Evolutionary conservation across 768 basidiomycete species (phyloP).

Genomic region (Kwoniella heveanensis): DNA sequence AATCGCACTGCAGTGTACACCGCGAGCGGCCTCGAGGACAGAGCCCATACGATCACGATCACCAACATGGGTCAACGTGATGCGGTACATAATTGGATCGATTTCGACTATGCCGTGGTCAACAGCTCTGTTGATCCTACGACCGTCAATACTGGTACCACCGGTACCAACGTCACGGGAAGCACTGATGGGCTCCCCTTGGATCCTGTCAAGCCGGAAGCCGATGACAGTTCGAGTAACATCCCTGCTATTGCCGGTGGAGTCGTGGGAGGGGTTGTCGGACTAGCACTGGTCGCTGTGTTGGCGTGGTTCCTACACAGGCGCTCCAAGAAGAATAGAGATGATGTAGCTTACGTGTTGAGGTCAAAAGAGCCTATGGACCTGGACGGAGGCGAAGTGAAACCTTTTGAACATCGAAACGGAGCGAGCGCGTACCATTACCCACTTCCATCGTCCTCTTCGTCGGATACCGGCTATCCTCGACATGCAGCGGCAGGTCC

Average conservation of each 20-base stretch:
- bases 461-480: neutral
- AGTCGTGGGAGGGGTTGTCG: conserved; percentile 41
- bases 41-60: conserved; percentile 20
- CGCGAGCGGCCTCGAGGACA: conserved; percentile 20
- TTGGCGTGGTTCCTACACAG: conserved; percentile 32
- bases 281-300: conserved; percentile 35
- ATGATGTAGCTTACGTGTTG: conserved; percentile 2
- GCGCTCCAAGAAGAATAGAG: conserved; percentile 3
- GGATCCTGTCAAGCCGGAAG: too few relatives aligned
- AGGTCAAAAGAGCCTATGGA: conserved; percentile 15
- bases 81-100: conserved; percentile 2
- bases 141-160: neutral
- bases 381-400: conserved; percentile 28
- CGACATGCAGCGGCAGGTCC: neutral
- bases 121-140: conserved; percentile 21
- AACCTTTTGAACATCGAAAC: conserved; percentile 26
- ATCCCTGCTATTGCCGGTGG: conserved; percentile 43
- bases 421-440: neutral
- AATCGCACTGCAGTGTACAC: conserved; percentile 29
- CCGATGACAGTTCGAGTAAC: conserved; percentile 5
- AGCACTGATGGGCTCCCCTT: conserved; percentile 1
- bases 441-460: conserved; percentile 3
- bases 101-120: conserved; percentile 26
- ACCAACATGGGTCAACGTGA: conserved; percentile 18
- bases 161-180: conserved; percentile 11